Base-by-base conservation (phyloP, 2,329 filamentous ascomycete genomes). In the Beauveria rudraprayagi region DNA sequence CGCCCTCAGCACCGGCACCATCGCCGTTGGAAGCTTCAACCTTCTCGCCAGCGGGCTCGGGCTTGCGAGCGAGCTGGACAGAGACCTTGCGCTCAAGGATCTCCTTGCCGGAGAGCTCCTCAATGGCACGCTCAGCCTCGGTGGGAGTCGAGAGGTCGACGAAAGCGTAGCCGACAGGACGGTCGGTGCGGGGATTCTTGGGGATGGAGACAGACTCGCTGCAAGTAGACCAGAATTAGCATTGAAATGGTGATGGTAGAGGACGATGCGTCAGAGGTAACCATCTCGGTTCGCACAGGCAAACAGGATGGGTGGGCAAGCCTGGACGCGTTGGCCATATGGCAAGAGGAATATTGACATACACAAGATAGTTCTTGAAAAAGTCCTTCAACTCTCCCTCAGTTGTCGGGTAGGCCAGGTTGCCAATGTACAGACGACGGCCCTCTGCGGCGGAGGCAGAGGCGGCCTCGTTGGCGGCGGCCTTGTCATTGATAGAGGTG, bases 321-420 rank as follows among this genome's bases (percentile, higher is more conserved):
- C 28, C 30, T 43, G 37, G 11, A 14, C 5, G 11, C 14, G 37
- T n/a, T 1, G 16, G 19, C n/a, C 16, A 40, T 28, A 40, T 3
- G 26, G 57, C 57, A 26, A 19, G 10, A 22, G 37, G 2, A 16
- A 48, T n/a, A 47, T 43, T 52, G 54, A 90, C 93, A 85, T 86
- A 99, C 94, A 99, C 91, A 83, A 94, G 89, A 85, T 96, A 97
- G 80, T 88, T 90, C 85, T 94, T 93, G 89, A 99, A 99, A 86
- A 99, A 99, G 72, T 94, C 90, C 85, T 95, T 96, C 86, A 99
- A 91, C 88, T 97, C 92, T 89, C 90, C 94, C 90, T 97, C 94
- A 78, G 92, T 96, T 88, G 94, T 97, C 88, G 93, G 92, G 80
- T 99, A 99, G 74, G 94, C 94, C 87, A 99, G 90, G 85, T 99